Evolutionary conservation across 441 rosid species (phyloP).

Genomic region (Kokia cookei): DNA sequence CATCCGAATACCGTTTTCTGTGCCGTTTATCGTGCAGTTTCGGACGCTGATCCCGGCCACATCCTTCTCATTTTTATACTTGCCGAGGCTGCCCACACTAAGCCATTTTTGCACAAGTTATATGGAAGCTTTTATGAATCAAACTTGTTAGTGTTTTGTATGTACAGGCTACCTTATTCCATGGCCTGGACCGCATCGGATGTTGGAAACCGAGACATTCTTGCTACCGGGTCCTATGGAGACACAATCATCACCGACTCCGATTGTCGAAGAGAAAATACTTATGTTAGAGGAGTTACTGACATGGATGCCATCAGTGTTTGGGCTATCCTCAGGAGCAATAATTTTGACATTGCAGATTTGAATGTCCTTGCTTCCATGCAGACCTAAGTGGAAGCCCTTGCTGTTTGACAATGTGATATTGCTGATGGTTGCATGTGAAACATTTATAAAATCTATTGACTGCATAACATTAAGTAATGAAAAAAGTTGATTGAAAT

Average conservation of each 20-base stretch:
- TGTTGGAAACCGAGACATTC: slow-evolving; percentile 25
- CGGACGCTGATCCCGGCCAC: slow-evolving; percentile 28
- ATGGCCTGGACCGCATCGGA: slow-evolving; percentile 58
- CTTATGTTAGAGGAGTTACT: slow-evolving; percentile 32
- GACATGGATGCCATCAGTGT: slow-evolving; percentile 62
- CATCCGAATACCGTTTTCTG: slow-evolving; percentile 45
- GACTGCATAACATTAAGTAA: slow-evolving; percentile 26
- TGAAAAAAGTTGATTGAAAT: background rate
- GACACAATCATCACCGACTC: slow-evolving; percentile 59
- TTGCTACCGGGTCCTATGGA: slow-evolving; percentile 52
- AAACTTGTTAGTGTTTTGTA: background rate
- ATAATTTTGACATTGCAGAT: slow-evolving; percentile 24
- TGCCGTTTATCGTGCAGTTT: slow-evolving; percentile 37
- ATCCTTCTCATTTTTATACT: slow-evolving; percentile 16
- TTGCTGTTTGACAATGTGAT: slow-evolving; percentile 38
- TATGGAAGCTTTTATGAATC: background rate
- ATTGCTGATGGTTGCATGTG: slow-evolving; percentile 31
- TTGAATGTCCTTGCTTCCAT: slow-evolving; percentile 20
- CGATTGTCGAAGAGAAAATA: slow-evolving; percentile 35
- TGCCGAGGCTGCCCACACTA: slow-evolving; percentile 37
- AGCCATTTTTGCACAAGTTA: background rate
- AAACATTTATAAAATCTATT: slow-evolving; percentile 29
- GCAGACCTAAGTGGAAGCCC: slow-evolving; percentile 42
- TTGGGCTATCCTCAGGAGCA: slow-evolving; percentile 57
- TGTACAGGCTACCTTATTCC: slow-evolving; percentile 45